Percentiles rank a stretch among this genome's conserved stretches.
These are phyloP conservation scores for Alternaria arbusti DNA, from an alignment of 2,329 filamentous ascomycete species.

Conservation along the genomic window DNA sequence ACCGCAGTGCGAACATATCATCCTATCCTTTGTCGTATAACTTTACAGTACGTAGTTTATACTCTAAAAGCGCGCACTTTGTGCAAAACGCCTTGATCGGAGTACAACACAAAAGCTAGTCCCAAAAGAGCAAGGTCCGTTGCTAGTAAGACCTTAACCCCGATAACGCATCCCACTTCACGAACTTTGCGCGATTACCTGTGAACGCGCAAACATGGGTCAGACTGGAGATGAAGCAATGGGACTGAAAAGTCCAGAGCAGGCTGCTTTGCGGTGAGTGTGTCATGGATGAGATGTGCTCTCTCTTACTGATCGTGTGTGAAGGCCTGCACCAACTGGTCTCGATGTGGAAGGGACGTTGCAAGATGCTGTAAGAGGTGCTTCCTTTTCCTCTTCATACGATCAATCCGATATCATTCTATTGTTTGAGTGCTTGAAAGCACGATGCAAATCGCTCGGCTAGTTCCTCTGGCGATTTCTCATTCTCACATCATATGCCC, in stretches of 20 bases:
- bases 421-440: not conserved
- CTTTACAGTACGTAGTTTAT: too few relatives aligned
- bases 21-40: not conserved
- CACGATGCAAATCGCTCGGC: not conserved
- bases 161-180: conserved; percentile 6
- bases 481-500: too few relatives aligned
- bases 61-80: too few relatives aligned
- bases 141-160: conserved; percentile 23
- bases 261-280: conserved; percentile 27
- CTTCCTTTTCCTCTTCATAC: conserved; percentile 19
- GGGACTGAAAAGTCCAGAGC: conserved; percentile 22
- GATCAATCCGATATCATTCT: too few relatives aligned
- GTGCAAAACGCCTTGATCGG: too few relatives aligned
- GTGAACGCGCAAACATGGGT: conserved; percentile 17
- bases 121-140: too few relatives aligned
- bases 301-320: not conserved
- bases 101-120: too few relatives aligned
- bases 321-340: conserved; percentile 40
- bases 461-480: too few relatives aligned
- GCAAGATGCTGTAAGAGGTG: conserved; percentile 48
- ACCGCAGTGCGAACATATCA: not conserved
- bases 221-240: conserved; percentile 19
- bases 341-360: conserved; percentile 29
- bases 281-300: too few relatives aligned
- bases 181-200: conserved; percentile 8